Evolutionary conservation across 768 basidiomycete species (phyloP).

Genomic region (Tulasnella sp.): DNA sequence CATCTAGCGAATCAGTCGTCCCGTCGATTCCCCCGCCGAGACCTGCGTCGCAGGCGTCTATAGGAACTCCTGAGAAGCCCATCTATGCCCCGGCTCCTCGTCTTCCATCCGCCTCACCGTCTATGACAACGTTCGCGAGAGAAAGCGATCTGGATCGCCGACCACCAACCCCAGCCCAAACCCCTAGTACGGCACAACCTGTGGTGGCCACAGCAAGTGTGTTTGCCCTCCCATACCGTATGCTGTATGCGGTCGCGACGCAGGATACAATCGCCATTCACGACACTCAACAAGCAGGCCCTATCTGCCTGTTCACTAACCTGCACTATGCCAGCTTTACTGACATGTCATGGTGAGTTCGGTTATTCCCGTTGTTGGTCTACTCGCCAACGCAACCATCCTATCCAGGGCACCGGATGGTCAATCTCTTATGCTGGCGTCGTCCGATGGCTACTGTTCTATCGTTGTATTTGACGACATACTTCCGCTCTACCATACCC

Average conservation of each 20-base stretch:
- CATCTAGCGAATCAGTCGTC: slow-evolving; percentile 28
- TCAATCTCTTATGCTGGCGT: slow-evolving; percentile 79
- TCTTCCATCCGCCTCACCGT: neutral
- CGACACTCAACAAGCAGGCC: slow-evolving; percentile 91
- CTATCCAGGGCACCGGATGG: slow-evolving; percentile 86
- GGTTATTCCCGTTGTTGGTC: slow-evolving; percentile 1
- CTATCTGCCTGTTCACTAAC: slow-evolving; percentile 83
- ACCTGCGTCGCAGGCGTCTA: slow-evolving; percentile 8
- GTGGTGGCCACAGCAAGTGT: slow-evolving; percentile 38
- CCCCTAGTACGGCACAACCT: slow-evolving; percentile 1
- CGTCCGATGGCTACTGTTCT: slow-evolving; percentile 95
- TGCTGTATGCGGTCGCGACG: slow-evolving; percentile 90
- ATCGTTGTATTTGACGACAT: slow-evolving; percentile 92
- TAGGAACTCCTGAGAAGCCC: slow-evolving; percentile 7
- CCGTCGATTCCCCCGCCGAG: neutral
- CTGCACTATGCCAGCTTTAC: slow-evolving; percentile 98
- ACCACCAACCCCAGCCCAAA: slow-evolving; percentile 3
- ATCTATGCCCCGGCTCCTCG: slow-evolving; percentile 11
- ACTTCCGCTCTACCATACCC: slow-evolving; percentile 72
- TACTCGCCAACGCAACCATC: neutral
- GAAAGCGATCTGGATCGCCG: neutral
- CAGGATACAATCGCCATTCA: slow-evolving; percentile 93
- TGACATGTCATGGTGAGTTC: slow-evolving; percentile 80
- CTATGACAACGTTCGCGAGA: neutral
- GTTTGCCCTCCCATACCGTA: slow-evolving; percentile 83